phyloP scores from a whole-genome alignment of 2,329 filamentous ascomycete species.

The Aspergillus novoparasiticus region DNA sequence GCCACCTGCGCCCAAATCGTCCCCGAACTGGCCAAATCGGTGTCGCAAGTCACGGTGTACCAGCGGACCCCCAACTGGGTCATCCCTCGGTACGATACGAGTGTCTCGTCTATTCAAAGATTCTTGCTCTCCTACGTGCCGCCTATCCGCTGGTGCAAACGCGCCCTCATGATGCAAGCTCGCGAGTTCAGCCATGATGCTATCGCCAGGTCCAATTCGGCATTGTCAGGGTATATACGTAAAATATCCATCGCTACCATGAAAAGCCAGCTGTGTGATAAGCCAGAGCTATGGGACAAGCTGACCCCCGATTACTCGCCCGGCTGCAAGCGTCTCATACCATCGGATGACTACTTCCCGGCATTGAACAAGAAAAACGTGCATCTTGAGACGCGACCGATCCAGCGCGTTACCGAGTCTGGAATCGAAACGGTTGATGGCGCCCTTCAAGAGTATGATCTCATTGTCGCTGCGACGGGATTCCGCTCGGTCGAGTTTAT shows the following conservation, averaged over 20 bases:
- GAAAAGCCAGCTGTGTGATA: slow-evolving; percentile 50
- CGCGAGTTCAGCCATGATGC: slow-evolving; percentile 54
- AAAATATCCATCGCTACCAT: slow-evolving; percentile 42
- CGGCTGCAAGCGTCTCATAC: slow-evolving; percentile 59
- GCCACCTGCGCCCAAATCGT: slow-evolving; percentile 62
- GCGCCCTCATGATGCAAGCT: slow-evolving; percentile 57
- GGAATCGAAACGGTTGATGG: slow-evolving; percentile 51
- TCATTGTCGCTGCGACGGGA: slow-evolving; percentile 61
- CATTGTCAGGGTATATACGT: slow-evolving; percentile 46
- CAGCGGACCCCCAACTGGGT: slow-evolving; percentile 64
- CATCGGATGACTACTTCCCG: slow-evolving; percentile 59
- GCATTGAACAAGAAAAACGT: slow-evolving; percentile 53
- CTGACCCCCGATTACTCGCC: slow-evolving; percentile 57
- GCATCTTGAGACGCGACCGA: slow-evolving; percentile 53
- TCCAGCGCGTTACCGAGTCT: slow-evolving; percentile 49
- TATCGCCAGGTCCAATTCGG: slow-evolving; percentile 43
- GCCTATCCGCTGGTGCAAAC: slow-evolving; percentile 52
- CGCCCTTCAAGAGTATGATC: slow-evolving; percentile 52
- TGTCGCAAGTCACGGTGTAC: slow-evolving; percentile 55
- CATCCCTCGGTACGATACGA: slow-evolving; percentile 54
- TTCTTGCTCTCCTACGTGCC: slow-evolving; percentile 54
- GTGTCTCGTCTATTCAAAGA: slow-evolving; percentile 47
- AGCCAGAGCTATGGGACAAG: slow-evolving; percentile 55
- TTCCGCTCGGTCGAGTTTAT: slow-evolving; percentile 63
- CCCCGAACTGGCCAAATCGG: slow-evolving; percentile 57